Evolutionary conservation across 1,284 basidiomycete species (phyloP), one percentile per base, ranked within the genome.

Genomic region (Leccinum proliferum): DNA sequence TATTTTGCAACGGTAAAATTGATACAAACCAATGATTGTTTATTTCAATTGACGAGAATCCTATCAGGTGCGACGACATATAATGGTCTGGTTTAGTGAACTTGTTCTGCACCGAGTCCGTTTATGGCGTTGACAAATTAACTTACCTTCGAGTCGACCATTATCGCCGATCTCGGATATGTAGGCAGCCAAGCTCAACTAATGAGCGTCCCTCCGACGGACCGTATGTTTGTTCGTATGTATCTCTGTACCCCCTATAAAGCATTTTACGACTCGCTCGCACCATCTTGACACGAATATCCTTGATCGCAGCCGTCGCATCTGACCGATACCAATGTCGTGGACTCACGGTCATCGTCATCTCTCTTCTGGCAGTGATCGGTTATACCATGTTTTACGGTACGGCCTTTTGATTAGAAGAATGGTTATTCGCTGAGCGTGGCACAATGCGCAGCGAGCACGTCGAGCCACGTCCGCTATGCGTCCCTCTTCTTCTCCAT

Each of bases 321-420:
- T 79, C 79, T 5, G 81, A 85, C 63, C 72, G 70, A 10, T 82
- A 79, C 66, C 75, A 72, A 39, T 77, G 76, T 63, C 79, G 81
- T 41, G 83, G 81, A n/a, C 61, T 72, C 12, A 69, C 75, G 7
- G 66, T 71, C 2, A 77, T 79, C 29, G 67, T 79, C 58, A 73
- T 74, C 25, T 75, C 75, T 5, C 5, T 79, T 3, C 62, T 79
- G n/a, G 72, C 73, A 43, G 62, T 78, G 15, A 73, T 77, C n/a
- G 83, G 83, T 1, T 83, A 81, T 64, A 67, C 69, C n/a, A 76
- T 83, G 70, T 83, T 80, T 73, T 73, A 82, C 21, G 75, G 81
- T 81, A 64, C 39, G 73, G 32, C 21, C 10, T 6, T 2, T 21
- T 12, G 21, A n/a, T 7, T 32, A 32, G 25, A 11, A 32, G 29